A percentile compares a stretch with the other conserved stretches of the same genome.
Conservation (phyloP, 495 filamentous ascomycete species). For the Trichoderma reesei region DNA sequence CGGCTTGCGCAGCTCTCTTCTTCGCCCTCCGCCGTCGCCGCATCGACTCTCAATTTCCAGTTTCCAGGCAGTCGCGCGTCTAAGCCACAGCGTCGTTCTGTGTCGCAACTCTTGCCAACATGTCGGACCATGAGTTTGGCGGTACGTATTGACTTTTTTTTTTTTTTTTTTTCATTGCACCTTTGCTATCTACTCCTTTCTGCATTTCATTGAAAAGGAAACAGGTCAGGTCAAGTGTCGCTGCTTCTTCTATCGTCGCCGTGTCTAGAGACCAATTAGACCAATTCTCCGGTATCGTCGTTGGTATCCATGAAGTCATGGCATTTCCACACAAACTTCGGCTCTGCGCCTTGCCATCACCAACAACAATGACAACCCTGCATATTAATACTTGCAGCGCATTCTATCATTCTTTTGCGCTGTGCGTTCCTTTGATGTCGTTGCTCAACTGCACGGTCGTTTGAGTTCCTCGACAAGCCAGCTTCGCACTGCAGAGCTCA, state of each 20-base stretch:
- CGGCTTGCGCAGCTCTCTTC: background rate
- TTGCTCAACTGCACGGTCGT: too few relatives aligned
- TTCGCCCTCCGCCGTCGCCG: background rate
- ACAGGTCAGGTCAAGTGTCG: background rate
- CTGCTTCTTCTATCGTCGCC: background rate
- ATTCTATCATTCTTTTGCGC: too few relatives aligned
- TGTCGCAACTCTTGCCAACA: slow-evolving; percentile 27
- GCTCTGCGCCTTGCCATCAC: background rate
- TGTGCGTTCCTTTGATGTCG: too few relatives aligned
- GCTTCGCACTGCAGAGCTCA: too few relatives aligned
- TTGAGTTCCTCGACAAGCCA: too few relatives aligned
- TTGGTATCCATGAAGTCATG: background rate
- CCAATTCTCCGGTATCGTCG: background rate
- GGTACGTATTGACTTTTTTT: slow-evolving; percentile 38
- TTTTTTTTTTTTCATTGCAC: background rate
- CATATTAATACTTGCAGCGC: background rate
- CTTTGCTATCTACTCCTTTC: too few relatives aligned
- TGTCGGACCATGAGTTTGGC: slow-evolving; percentile 88
- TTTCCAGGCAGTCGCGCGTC: background rate
- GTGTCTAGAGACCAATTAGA: background rate
- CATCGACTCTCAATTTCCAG: background rate
- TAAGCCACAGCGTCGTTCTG: background rate
- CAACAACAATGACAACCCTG: too few relatives aligned
- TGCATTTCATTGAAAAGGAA: too few relatives aligned
- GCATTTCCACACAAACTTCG: background rate